Conservation (phyloP, 352 stramenopile genomes). For the Globisporangium abappressorium region DNA sequence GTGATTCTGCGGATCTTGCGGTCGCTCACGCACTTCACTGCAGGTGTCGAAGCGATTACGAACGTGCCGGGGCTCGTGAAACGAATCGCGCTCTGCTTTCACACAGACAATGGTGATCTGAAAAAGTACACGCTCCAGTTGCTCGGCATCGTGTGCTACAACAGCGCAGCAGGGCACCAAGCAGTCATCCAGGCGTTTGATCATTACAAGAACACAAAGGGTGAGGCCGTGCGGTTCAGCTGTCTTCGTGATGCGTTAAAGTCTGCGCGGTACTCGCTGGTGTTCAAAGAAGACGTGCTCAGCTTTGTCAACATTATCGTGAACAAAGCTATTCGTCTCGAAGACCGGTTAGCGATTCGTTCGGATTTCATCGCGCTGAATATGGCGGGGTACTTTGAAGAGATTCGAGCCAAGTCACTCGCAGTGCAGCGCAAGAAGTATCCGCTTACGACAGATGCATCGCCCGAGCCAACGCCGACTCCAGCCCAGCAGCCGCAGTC, state of each 20-base stretch:
- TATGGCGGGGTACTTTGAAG: conserved; percentile 86
- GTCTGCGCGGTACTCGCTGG: conserved; percentile 76
- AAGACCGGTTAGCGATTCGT: conserved; percentile 79
- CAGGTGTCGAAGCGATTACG: conserved; percentile 78
- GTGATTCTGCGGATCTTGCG: conserved; percentile 74
- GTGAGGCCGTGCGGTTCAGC: conserved; percentile 75
- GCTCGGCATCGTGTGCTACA: conserved; percentile 85
- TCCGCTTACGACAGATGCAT: conserved; percentile 38
- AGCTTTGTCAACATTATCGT: conserved; percentile 90
- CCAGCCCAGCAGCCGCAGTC: not conserved
- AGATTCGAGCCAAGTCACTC: conserved; percentile 79
- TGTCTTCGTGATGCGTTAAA: conserved; percentile 79
- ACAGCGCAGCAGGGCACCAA: conserved; percentile 77
- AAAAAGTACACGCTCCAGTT: conserved; percentile 84
- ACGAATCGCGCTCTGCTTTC: conserved; percentile 75
- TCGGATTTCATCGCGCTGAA: conserved; percentile 84
- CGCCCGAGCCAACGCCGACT: conserved; percentile 5
- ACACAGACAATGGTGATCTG: conserved; percentile 78
- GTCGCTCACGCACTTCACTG: conserved; percentile 76
- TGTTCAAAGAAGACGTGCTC: conserved; percentile 88
- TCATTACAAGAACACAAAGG: conserved; percentile 83
- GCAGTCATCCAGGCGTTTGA: conserved; percentile 81
- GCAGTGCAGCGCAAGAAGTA: conserved; percentile 74
- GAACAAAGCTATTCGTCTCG: conserved; percentile 82
- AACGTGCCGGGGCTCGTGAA: conserved; percentile 80